Evolutionary conservation across 2,329 filamentous ascomycete species (phyloP), one percentile per base, ranked within the genome.

Genomic region (Stagonosporopsis vannaccii): DNA sequence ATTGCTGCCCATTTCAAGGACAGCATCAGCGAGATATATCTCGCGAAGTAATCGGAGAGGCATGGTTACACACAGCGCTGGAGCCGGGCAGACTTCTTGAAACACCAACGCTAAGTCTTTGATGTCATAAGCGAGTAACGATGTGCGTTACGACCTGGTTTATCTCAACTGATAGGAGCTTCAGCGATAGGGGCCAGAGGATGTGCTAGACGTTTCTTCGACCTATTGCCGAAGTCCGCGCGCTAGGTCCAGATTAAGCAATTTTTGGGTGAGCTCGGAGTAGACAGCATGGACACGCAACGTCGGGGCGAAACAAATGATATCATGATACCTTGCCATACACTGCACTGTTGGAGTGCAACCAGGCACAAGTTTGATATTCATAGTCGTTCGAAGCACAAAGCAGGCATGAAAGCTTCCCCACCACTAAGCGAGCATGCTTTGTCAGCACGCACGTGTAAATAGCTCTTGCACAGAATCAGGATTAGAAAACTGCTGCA

Each of bases 401-500:
- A 20, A n/a, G 11, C 17, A 20, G 9, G 8, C 4, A 35, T 2
- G 12, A 8, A 42, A 20, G 13, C 33, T 19, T 4, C 32, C 8
- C 30, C 33, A 25, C 15, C 4, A 32, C 32, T 54, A 32, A 48
- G 51, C 39, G 44, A 49, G 23, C 7, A 6, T 12, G 40, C 39
- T 54, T 54, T 54, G 51, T 54, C 51, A 54, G 51, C 51, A 32
- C 37, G 4, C 44, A 54, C 44, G 25, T 54, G 51, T 39, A 45
- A 25, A 41, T 32, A 9, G 26, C 26, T 8, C 26, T 9, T 6
- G 2, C 26, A 11, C 11, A n/a, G 7, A 33, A 33, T 36, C 2
- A 4, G 9, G 13, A 1, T n/a, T 4, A n/a, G 30, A n/a, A 3
- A 32, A 13, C 13, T 32, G 15, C 30, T 4, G n/a, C n/a, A n/a